Evolutionary conservation across 2,329 filamentous ascomycete genomes (phyloP), one percentile per base, ranked within the genome.

Genomic region (Didymella sp.): DNA sequence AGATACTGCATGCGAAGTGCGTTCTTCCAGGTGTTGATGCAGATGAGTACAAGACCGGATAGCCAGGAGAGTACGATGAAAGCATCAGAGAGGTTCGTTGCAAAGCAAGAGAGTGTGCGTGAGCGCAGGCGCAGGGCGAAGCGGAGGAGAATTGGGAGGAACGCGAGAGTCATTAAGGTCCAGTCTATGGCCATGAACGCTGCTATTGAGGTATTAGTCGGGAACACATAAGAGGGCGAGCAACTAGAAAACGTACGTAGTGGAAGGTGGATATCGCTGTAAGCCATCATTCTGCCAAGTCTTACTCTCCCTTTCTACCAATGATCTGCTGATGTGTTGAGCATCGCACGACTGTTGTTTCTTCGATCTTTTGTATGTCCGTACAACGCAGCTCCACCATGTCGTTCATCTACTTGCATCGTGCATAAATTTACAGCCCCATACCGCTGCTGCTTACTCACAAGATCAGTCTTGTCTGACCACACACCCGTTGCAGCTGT

Each of bases 21-120:
- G 59, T 73, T 73, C 45, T 73, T 72, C 70, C 69, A 71, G 2
- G 68, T 71, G 53, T 72, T 69, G 24, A 69, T 68, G 47, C 21
- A 43, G 54, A 67, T 64, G 33, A 67, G 61, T 6, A 66, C 61
- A 42, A 55, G 33, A 3, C 28, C 43, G 6, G 28, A 33, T 6
- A 51, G 51, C 62, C 66, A 44, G 17, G 68, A 59, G 19, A 72
- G 59, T 24, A 69, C 22, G 27, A 70, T 49, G 57, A 69, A 70
- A 47, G 43, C 12, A 13, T 33, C 69, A 12, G 66, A 62, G 31
- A 65, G 55, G 58, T 66, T 67, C 12, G 61, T 56, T 22, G 67
- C 55, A 1, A 52, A 38, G 8, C 58, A 48, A 43, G 45, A 40
- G 24, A 59, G 21, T 44, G 17, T 59, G 56, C 51, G 59, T 13